Evolutionary conservation across 2,329 filamentous ascomycete species (phyloP).

Genomic region (Calonectria pauciramosa): DNA sequence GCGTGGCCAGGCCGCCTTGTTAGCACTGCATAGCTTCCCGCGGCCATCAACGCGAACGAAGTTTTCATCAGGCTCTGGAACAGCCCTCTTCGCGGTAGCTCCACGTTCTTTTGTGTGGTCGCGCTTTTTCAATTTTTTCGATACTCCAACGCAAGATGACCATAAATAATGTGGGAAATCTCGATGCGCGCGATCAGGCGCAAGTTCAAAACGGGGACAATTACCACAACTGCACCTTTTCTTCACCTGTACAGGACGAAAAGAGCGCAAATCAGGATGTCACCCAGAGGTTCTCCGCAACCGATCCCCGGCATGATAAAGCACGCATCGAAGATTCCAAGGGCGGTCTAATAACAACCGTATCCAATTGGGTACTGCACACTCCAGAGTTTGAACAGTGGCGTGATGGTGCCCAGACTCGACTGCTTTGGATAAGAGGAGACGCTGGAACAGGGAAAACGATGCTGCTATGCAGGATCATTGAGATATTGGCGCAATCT

Average conservation of each 20-base stretch:
- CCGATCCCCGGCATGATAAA: neutral
- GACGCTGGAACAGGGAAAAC: neutral
- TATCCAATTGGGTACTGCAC: neutral
- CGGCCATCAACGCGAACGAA: neutral
- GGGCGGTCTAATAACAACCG: neutral
- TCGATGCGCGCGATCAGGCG: neutral
- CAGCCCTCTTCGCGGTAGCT: neutral
- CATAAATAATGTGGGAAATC: neutral
- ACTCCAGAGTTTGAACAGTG: neutral
- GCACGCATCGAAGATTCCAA: neutral
- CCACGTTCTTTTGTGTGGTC: neutral
- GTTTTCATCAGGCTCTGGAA: neutral
- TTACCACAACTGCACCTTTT: neutral
- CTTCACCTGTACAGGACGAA: neutral
- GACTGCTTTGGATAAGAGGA: neutral
- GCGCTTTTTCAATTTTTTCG: neutral
- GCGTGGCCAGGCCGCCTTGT: neutral
- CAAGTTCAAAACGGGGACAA: neutral
- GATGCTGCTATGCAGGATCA: neutral
- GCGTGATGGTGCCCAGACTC: neutral
- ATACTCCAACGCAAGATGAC: neutral
- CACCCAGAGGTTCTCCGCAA: neutral
- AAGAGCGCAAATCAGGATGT: neutral
- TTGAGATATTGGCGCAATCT: neutral
- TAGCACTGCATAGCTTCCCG: neutral